Evolutionary conservation across 2,329 filamentous ascomycete species (phyloP), one percentile per base, ranked within the genome.

Genomic region (Alternaria sp.): DNA sequence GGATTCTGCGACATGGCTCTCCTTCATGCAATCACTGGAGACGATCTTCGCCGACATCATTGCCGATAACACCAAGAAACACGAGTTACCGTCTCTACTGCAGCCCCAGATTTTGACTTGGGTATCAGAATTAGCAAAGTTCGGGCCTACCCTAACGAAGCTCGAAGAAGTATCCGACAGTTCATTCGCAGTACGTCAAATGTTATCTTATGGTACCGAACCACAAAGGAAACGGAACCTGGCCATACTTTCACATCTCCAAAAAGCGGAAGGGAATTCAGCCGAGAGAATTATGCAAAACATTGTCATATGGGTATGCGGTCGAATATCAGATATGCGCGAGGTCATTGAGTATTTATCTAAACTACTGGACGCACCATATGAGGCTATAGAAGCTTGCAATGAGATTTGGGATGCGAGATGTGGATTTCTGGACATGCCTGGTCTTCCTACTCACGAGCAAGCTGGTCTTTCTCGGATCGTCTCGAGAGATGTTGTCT

Each of bases 351-450:
- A 65, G 2, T 73, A 66, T 30, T 28, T 73, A 4, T 15, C 44
- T 10, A 18, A 55, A 9, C 47, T 79, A 3, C 26, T 60, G 12
- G 28, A 47, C 9, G 67, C 68, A 5, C 65, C 67, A 11, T 8
- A 60, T 5, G 63, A 71, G 21, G 67, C 68, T 9, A 49, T 66
- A 14, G 66, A 71, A 20, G 60, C 60, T 7, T 78, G 72, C 44
- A 47, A 69, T n/a, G 66, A 68, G 21, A 66, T 77, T n/a, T 69
- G 68, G 62, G 69, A 75, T 20, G 67, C 67, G 1, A 68, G 64
- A n/a, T 41, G 62, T 51, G 68, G 65, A 4, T 59, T 61, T n/a
- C 21, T 71, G 21, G 25, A 67, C 25, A 64, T 70, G 10, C 66
- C 69, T 21, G 64, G 59, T 6, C 47, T 68, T n/a, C 44, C 50